Base-by-base conservation (phyloP, 176 grass and related monocot genomes). In the Aegilops longissima region DNA sequence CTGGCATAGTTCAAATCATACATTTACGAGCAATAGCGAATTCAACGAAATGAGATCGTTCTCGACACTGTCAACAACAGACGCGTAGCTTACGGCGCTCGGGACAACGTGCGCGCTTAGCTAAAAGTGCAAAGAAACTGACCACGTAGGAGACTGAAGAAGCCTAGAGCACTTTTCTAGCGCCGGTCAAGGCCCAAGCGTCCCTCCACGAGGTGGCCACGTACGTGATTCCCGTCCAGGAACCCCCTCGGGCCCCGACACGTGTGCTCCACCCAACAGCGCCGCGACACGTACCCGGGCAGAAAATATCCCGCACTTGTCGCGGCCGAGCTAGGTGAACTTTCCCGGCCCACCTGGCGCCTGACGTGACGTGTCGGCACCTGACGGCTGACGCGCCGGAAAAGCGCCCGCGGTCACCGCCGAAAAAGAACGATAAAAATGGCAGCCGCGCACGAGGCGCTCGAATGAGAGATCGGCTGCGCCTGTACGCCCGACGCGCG, bases 291-390 rank as follows among this genome's bases (percentile, higher is more conserved):
- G 68, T 31, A 1, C 8, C 21, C 59, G 9, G 1, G 4, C 18
- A 18, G 35, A 62, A 62, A 51, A 67, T 87, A 80, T 80, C 72
- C 21, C 2, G 2, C 45, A 5, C 20, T 21, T 42, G 9, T 18
- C 17, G 44, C 44, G 3, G 0, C 1, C 36, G 36, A 39, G 36
- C 36, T 39, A 39, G 73, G 13, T 18, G 44, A 4, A 52, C 73
- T 54, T 76, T 76, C 13, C 24, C 2, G 17, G 40, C 40, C 12
- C 72, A 23, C 83, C 70, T 56, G 30, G 18, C 2, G 70, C 51
- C 69, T 64, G 29, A 8, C 1, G 70, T 47, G 73, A 84, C 85
- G 81, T 62, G 89, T 87, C 89, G 76, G 40, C 73, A 83, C 80
- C 74, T 61, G 89, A 74, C n/a, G 35, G 2, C 29, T 7, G 29